Evolutionary conservation across 257 asterid species (phyloP), one percentile per base, ranked within the genome.

Genomic region (Linderniella brevidens): DNA sequence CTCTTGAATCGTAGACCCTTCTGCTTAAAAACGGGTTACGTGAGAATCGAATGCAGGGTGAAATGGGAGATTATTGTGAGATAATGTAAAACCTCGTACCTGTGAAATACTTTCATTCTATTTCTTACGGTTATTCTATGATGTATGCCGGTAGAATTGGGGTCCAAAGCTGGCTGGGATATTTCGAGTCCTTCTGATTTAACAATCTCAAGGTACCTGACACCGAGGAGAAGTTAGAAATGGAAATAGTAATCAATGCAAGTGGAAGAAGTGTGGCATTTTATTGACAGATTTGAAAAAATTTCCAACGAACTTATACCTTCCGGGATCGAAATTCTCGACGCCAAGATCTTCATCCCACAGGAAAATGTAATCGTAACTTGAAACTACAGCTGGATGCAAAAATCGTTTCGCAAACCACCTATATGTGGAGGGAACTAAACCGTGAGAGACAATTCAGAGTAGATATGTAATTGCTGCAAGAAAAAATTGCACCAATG

Each of bases 341-440:
- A 85, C 96, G 1, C 98, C 98, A 60, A 90, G 68, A 72, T 90
- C 98, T 70, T 90, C 98, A 71, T 90, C 98, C 98, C 98, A 90
- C 12, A 90, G 82, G 66, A 90, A 90, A 65, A 90, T 73, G 71
- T 81, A 90, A 70, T 90, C 94, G 45, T 90, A 90, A 13, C 59
- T 52, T 13, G 94, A 76, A 44, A 90, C 93, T 29, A 90, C 66
- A 19, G 86, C 82, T 3, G 98, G 98, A 66, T 85, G 92, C 48
- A 90, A 60, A 68, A 90, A 90, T 17, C 96, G 92, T 65, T 90
- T 90, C 0, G 96, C 98, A 57, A 81, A 90, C 98, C 98, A 90
- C 98, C 98, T 90, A 75, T 55, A 57, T 19, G 25, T 16, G 3
- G 17, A 13, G 17, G 49, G 11, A 44, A 44, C 18, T 44, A 25